Base-by-base conservation (phyloP, 164 flowering plant genomes). In the Nelumbo lutea region DNA sequence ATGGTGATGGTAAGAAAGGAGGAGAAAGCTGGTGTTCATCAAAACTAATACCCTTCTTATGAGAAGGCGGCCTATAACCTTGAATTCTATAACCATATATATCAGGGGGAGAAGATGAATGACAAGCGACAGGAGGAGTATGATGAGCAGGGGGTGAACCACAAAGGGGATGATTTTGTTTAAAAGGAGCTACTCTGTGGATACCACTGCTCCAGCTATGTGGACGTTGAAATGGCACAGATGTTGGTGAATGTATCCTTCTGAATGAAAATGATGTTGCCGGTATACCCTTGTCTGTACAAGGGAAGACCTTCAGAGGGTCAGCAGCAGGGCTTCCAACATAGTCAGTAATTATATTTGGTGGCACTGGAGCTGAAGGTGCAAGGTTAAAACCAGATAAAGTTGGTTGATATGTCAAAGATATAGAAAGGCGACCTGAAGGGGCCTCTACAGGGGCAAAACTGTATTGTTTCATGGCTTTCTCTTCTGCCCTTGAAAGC, bases 261-360 rank as follows among this genome's bases (percentile, higher is more conserved):
- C 85, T 82, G 38, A 70, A 57, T 1, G 89, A 84, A 67, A 83
- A 86, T 7, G 93, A 87, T 15, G 84, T 83, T 40, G 85, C 73
- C 55, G 64, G 55, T 65, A 61, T 13, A 67, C 77, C 81, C 79
- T 73, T 84, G 7, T 80, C 89, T 4, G 65, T 66, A 5, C 85
- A 68, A 9, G 90, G 82, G 60, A 93, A 88, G 15, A 81, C 77
- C 80, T 88, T 88, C 69, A 86, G 44, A 65, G 90, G 93, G 59
- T 93, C 96, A 59, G 92, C 81, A 9, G 88, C 79, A 59, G 96
- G 96, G 76, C 98, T 90, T 58, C 98, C 98, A 62, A 93, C 96
- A 79, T 93, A 93, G 74, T 93, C 96, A 4, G 85, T 68, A 55
- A 93, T 93, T 14, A 93, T 88, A 75, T 80, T 81, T 5, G 91